Evolutionary conservation across 2,329 filamentous ascomycete species (phyloP), one percentile per base, ranked within the genome.

Genomic region (Sclerotinia glacialis): DNA sequence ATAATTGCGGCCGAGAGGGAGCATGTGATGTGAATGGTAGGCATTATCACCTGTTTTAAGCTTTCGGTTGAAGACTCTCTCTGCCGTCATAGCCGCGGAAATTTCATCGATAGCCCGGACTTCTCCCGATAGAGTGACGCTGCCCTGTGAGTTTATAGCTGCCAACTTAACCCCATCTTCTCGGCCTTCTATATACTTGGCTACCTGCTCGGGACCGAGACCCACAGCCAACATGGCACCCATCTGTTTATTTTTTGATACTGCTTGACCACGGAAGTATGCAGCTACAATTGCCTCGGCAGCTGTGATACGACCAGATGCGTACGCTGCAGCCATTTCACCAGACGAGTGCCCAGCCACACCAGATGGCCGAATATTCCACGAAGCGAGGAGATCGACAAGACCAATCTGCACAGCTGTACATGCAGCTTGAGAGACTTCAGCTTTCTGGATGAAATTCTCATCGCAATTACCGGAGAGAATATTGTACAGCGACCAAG

Each of bases 291-390:
- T 60, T 12, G 56, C 56, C 18, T 60, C 37, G 5, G 34, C n/a
- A 12, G 34, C 40, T 23, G 37, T 69, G 12, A 77, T 21, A 8
- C 68, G 69, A 21, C 73, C 71, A 5, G 67, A 65, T 3, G 73
- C 70, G 53, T 76, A 78, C 70, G 11, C 80, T 5, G 81, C 81
- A 4, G 72, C 74, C 52, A 76, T 74, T 31, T 76, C 74, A 11
- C 74, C 74, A 18, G 66, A 68, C 1, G 73, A 76, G 62, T 76
- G 74, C 11, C 74, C 72, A 5, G 71, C 67, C 8, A 74, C 72
- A 11, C 62, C 70, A 3, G 63, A 53, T 14, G 72, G 69, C 8
- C 26, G 42, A 40, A 74, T 37, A 16, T 64, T 63, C 62, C 68
- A 71, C 3, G 58, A 54, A 14, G 21, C n/a, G 1, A 75, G 68